Percentiles rank a stretch among this genome's conserved stretches.
Evolutionary conservation across 2,329 filamentous ascomycete genomes (phyloP).

Genomic region (Furcasterigmium furcatum): DNA sequence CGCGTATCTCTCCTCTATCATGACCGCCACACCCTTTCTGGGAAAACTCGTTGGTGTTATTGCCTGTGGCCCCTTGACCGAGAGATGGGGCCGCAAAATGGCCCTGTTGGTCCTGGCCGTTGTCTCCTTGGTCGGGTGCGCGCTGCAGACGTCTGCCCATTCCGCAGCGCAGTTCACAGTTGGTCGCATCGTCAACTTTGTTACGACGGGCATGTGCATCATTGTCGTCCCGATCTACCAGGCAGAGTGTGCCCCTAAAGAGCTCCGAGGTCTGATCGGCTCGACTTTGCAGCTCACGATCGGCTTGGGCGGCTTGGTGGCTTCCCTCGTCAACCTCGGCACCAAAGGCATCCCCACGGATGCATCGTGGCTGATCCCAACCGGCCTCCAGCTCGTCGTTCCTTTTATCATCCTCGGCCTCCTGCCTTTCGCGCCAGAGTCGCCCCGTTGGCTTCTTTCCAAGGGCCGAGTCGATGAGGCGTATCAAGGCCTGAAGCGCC

Average conservation of each 20-base stretch:
- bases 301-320: slow-evolving; percentile 18
- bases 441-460: slow-evolving; percentile 40
- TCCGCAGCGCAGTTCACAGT: slow-evolving; percentile 24
- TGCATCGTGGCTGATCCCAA: slow-evolving; percentile 38
- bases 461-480: slow-evolving; percentile 32
- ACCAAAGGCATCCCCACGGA: slow-evolving; percentile 17
- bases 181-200: slow-evolving; percentile 23
- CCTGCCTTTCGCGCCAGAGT: slow-evolving; percentile 36
- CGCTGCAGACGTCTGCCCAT: slow-evolving; percentile 21
- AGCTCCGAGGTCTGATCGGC: slow-evolving; percentile 21
- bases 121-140: slow-evolving; percentile 18
- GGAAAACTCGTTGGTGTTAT: slow-evolving; percentile 11
- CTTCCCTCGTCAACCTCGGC: slow-evolving; percentile 19
- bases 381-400: slow-evolving; percentile 38
- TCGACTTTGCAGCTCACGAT: slow-evolving; percentile 24
- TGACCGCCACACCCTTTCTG: slow-evolving; percentile 20
- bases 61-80: slow-evolving; percentile 15
- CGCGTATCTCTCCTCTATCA: slow-evolving; percentile 17
- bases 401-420: slow-evolving; percentile 29
- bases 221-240: slow-evolving; percentile 26
- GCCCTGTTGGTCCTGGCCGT: slow-evolving; percentile 17
- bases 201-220: slow-evolving; percentile 26
- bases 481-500: slow-evolving; percentile 21
- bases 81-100: slow-evolving; percentile 20
- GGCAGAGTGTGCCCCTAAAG: slow-evolving; percentile 19